These are phyloP conservation scores for Gillenia trifoliata DNA, from an alignment of 306 rosid species.

Conservation along the genomic window DNA sequence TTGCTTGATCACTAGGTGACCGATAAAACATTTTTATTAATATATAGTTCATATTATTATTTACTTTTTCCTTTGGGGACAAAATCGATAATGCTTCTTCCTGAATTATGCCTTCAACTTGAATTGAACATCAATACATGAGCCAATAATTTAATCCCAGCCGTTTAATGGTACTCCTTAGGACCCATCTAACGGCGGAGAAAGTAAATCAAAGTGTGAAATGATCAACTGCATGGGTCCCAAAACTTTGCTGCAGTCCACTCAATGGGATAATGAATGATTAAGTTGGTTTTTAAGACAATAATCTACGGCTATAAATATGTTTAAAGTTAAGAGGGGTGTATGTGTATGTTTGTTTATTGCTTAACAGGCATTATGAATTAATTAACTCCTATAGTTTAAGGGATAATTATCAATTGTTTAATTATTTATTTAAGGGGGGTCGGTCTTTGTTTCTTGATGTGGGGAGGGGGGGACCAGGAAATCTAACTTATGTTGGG, in stretches of 20 bases:
- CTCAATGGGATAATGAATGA: conserved; percentile 44
- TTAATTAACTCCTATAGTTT: not conserved
- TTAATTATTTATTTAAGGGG: not conserved
- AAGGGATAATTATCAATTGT: not conserved
- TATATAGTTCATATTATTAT: too few species aligned
- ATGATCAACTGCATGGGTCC: conserved; percentile 50
- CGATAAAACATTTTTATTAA: too few species aligned
- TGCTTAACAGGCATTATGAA: not conserved
- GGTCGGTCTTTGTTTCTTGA: conserved; percentile 3
- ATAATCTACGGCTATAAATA: conserved; percentile 30
- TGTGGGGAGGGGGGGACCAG: conserved; percentile 60
- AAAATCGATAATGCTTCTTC: conserved; percentile 43
- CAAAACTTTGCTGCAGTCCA: conserved; percentile 43
- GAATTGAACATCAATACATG: conserved; percentile 12
- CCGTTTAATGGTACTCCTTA: conserved; percentile 32
- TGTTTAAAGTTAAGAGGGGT: conserved; percentile 12
- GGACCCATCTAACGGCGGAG: conserved; percentile 58
- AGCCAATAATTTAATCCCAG: conserved; percentile 12
- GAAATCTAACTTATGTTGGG: conserved; percentile 54
- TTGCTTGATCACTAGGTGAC: not conserved
- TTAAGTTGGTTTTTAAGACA: conserved; percentile 31
- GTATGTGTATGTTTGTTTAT: conserved; percentile 14
- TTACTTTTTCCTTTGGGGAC: conserved; percentile 25
- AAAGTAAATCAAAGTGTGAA: conserved; percentile 24
- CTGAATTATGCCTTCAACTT: conserved; percentile 7